A percentile compares a stretch with the other conserved stretches of the same genome.
Conservation (phyloP, 108 stramenopile genomes). For the Skeletonema grethae region DNA sequence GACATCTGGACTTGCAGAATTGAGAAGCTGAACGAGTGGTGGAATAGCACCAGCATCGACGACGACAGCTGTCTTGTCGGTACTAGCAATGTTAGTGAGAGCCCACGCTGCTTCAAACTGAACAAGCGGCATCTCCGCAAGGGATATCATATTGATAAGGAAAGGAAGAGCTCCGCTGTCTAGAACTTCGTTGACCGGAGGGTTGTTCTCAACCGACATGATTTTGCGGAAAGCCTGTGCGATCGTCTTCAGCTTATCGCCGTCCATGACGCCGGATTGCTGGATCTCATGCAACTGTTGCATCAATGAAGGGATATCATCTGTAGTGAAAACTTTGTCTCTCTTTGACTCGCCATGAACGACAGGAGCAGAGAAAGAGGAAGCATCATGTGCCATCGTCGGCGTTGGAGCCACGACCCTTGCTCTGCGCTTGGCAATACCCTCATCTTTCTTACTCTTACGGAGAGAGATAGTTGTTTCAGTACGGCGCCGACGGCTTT, state of each 20-base stretch:
- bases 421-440: conserved; percentile 63
- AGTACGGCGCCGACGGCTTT: conserved; percentile 64
- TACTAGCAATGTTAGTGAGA: conserved; percentile 93
- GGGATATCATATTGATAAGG: conserved; percentile 68
- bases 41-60: conserved; percentile 79
- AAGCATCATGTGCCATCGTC: conserved; percentile 2
- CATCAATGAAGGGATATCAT: conserved; percentile 56
- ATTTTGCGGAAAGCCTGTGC: conserved; percentile 78
- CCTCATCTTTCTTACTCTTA: conserved; percentile 79
- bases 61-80: conserved; percentile 64
- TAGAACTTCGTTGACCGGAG: conserved; percentile 85
- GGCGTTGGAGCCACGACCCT: conserved; percentile 8
- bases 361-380: background rate
- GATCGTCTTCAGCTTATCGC: conserved; percentile 49
- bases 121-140: conserved; percentile 51
- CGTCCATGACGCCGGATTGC: conserved; percentile 23
- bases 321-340: conserved; percentile 40
- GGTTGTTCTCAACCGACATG: conserved; percentile 78
- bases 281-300: conserved; percentile 23
- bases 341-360: background rate
- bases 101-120: conserved; percentile 97
- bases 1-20: conserved; percentile 68
- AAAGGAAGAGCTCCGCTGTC: conserved; percentile 69
- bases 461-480: conserved; percentile 77
- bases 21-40: conserved; percentile 67